A percentile compares a stretch with the other conserved stretches of the same genome.
Evolutionary conservation across 2,329 filamentous ascomycete genomes (phyloP).

Genomic region (Colletotrichum nymphaeae): DNA sequence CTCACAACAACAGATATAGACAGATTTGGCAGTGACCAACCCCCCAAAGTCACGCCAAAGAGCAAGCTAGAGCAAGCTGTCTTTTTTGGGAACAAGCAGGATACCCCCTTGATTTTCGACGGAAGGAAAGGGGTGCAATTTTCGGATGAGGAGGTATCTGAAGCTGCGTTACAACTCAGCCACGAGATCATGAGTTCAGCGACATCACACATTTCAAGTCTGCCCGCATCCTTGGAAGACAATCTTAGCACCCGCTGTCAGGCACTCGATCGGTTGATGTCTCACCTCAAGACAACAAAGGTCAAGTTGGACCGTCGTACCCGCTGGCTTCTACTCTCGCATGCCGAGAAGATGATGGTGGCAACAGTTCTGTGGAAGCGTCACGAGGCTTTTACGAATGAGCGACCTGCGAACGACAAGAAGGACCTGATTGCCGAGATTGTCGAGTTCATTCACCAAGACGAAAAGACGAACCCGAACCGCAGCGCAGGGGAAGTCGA

Average conservation of each 20-base stretch:
- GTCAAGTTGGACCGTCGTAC: slow-evolving; percentile 73
- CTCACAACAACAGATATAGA: slow-evolving; percentile 69
- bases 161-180: slow-evolving; percentile 83
- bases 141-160: slow-evolving; percentile 75
- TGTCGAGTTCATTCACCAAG: slow-evolving; percentile 79
- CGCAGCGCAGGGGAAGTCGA: slow-evolving; percentile 78
- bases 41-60: slow-evolving; percentile 79
- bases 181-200: slow-evolving; percentile 83
- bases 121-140: slow-evolving; percentile 76
- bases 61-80: slow-evolving; percentile 94
- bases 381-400: slow-evolving; percentile 76
- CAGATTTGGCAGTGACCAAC: slow-evolving; percentile 67
- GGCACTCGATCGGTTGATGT: slow-evolving; percentile 80
- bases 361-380: slow-evolving; percentile 83
- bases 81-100: slow-evolving; percentile 85
- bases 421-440: slow-evolving; percentile 80
- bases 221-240: slow-evolving; percentile 81
- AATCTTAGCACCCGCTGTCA: slow-evolving; percentile 80
- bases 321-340: slow-evolving; percentile 85
- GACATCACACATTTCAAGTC: slow-evolving; percentile 77
- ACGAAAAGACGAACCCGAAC: slow-evolving; percentile 77
- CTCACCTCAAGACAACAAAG: slow-evolving; percentile 75
- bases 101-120: slow-evolving; percentile 90
- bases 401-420: slow-evolving; percentile 69
- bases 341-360: slow-evolving; percentile 90